These are phyloP conservation scores for Wickerhamiella domercqiae DNA, from an alignment of 805 yeast species.

Conservation along the genomic window DNA sequence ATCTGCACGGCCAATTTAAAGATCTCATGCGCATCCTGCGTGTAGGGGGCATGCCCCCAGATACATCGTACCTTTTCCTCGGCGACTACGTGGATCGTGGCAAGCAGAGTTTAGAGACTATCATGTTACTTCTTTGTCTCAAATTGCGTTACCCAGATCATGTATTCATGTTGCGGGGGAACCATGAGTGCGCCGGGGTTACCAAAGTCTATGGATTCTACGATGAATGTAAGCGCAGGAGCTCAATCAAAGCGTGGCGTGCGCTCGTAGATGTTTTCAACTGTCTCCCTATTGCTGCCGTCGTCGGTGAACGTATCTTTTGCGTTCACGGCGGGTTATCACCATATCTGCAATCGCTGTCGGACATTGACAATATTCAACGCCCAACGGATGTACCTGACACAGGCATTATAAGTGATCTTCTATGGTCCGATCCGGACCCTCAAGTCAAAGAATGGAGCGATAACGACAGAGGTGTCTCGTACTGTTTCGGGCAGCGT, in stretches of 20 bases:
- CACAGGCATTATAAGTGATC: slow-evolving; percentile 57
- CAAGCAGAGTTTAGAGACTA: slow-evolving; percentile 88
- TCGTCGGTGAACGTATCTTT: slow-evolving; percentile 86
- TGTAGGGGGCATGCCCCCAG: slow-evolving; percentile 94
- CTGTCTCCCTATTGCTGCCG: slow-evolving; percentile 87
- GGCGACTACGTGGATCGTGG: slow-evolving; percentile 99
- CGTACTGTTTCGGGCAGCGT: slow-evolving; percentile 60
- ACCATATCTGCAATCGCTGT: slow-evolving; percentile 55
- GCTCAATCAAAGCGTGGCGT: slow-evolving; percentile 86
- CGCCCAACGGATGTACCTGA: slow-evolving; percentile 81
- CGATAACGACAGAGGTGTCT: slow-evolving; percentile 73
- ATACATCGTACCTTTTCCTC: slow-evolving; percentile 74
- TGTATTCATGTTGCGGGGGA: slow-evolving; percentile 84
- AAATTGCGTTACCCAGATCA: slow-evolving; percentile 93
- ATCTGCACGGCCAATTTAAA: slow-evolving; percentile 92
- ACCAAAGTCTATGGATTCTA: slow-evolving; percentile 95
- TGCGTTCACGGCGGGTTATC: slow-evolving; percentile 79
- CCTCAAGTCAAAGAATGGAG: slow-evolving; percentile 73
- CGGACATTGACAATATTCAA: slow-evolving; percentile 54
- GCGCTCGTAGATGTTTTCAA: slow-evolving; percentile 86
- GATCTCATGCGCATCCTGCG: slow-evolving; percentile 85
- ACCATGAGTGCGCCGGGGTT: slow-evolving; percentile 95
- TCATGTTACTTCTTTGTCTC: slow-evolving; percentile 69
- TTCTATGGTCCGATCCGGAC: slow-evolving; percentile 77
- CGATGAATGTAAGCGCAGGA: slow-evolving; percentile 92